phyloP scores from a whole-genome alignment of 768 basidiomycete genomes.

The Trametes elegans region DNA sequence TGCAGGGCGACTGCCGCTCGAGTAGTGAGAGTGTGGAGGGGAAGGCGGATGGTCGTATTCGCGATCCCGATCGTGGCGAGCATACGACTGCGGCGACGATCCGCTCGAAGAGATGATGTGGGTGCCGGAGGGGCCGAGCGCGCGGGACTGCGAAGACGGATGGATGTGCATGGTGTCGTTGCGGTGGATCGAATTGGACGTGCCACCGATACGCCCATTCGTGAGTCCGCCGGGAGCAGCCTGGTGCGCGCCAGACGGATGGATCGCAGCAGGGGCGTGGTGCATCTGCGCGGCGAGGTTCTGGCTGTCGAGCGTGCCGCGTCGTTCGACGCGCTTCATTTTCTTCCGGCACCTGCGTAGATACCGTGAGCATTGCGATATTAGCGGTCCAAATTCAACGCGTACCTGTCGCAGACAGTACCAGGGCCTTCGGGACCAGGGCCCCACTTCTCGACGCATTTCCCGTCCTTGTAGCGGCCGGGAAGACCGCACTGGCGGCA shows the following conservation, averaged over 20 bases:
- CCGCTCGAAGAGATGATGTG: slow-evolving; percentile 16
- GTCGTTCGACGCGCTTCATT: slow-evolving; percentile 79
- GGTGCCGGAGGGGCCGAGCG: slow-evolving; percentile 26
- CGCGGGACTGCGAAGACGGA: slow-evolving; percentile 20
- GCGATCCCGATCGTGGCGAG: slow-evolving; percentile 19
- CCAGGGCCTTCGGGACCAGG: slow-evolving; percentile 82
- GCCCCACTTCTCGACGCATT: slow-evolving; percentile 88
- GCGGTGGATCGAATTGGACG: slow-evolving; percentile 25
- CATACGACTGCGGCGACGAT: slow-evolving; percentile 9
- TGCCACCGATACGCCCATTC: slow-evolving; percentile 23
- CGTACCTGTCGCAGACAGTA: slow-evolving; percentile 77
- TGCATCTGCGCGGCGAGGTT: slow-evolving; percentile 23
- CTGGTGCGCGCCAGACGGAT: slow-evolving; percentile 23
- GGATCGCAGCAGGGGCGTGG: slow-evolving; percentile 25
- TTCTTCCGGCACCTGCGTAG: slow-evolving; percentile 69
- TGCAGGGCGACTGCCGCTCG: not conserved
- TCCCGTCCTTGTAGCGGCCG: slow-evolving; percentile 80
- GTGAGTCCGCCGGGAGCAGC: slow-evolving; percentile 16
- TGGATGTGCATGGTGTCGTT: slow-evolving; percentile 29
- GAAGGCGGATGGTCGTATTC: slow-evolving; percentile 16
- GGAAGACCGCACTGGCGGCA: slow-evolving; percentile 73
- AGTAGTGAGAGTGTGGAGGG: slow-evolving; percentile 16
- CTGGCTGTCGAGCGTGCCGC: slow-evolving; percentile 56
- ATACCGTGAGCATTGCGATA: not conserved
- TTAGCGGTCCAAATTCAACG: slow-evolving; percentile 5